Percentiles rank a stretch among this genome's conserved stretches.
phyloP scores from a whole-genome alignment of 2,329 filamentous ascomycete species.

The Bipolaris cookei region DNA sequence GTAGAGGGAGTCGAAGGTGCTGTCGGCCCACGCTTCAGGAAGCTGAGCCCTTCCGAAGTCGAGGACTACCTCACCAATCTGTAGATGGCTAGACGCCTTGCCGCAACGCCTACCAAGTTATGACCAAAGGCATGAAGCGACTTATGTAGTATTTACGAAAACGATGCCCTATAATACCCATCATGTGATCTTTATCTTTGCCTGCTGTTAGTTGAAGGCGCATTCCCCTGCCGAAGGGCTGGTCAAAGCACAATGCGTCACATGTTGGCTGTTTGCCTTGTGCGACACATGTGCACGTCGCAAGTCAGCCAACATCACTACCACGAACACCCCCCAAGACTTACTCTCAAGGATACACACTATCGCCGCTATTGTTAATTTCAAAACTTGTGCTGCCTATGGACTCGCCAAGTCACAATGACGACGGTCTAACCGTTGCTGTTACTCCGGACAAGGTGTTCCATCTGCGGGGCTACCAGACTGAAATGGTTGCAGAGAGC shows the following conservation, averaged over 20 bases:
- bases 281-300: neutral
- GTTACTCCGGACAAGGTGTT: constrained; percentile 22
- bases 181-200: neutral
- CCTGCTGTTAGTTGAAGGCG: neutral
- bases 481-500: constrained; percentile 57
- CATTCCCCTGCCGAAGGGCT: neutral
- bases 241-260: neutral
- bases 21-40: constrained; percentile 85
- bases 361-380: neutral
- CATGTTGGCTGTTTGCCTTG: neutral
- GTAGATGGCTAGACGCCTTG: constrained; percentile 57
- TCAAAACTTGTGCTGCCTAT: neutral
- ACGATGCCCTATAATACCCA: constrained; percentile 20
- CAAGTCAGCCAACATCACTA: constrained; percentile 6
- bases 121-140: constrained; percentile 23
- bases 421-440: constrained; percentile 8
- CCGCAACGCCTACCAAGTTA: neutral
- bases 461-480: constrained; percentile 54
- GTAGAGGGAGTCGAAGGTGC: constrained; percentile 88
- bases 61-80: constrained; percentile 99
- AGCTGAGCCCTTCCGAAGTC: constrained; percentile 96
- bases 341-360: neutral
- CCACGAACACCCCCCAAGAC: neutral
- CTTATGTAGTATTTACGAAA: constrained; percentile 36
- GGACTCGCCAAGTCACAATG: constrained; percentile 5